phyloP scores from a whole-genome alignment of 1,284 basidiomycete species.

The Irpex sp. region DNA sequence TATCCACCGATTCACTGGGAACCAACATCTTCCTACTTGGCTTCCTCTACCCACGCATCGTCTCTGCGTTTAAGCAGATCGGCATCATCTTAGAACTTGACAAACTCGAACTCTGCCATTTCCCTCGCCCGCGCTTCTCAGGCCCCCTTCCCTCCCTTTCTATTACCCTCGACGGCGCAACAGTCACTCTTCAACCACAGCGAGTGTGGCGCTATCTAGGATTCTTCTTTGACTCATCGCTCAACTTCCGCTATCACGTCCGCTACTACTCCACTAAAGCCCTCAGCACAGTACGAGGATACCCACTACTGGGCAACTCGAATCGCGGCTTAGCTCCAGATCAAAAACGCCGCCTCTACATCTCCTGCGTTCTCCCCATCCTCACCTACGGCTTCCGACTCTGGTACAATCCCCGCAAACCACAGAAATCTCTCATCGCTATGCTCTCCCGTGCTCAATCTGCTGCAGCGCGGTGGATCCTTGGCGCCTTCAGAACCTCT shows the following conservation, averaged over 20 bases:
- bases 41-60: neutral
- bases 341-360: neutral
- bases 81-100: slow-evolving; percentile 12
- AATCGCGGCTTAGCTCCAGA: neutral
- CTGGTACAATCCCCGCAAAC: neutral
- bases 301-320: neutral
- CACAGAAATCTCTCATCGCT: neutral
- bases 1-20: neutral
- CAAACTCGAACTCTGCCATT: slow-evolving; percentile 14
- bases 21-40: neutral
- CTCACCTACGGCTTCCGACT: neutral
- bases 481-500: neutral
- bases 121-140: neutral
- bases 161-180: neutral
- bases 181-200: neutral
- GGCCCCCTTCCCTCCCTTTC: neutral
- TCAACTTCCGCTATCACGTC: slow-evolving; percentile 26
- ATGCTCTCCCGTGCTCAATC: neutral
- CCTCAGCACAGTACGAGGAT: neutral
- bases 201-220: neutral
- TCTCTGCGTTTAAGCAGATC: neutral
- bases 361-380: neutral
- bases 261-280: slow-evolving; percentile 15
- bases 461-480: neutral
- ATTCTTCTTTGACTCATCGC: slow-evolving; percentile 22